A percentile compares a stretch with the other conserved stretches of the same genome.
Conservation (phyloP, 2,329 filamentous ascomycete genomes). For the Hypoxylon sp. region DNA sequence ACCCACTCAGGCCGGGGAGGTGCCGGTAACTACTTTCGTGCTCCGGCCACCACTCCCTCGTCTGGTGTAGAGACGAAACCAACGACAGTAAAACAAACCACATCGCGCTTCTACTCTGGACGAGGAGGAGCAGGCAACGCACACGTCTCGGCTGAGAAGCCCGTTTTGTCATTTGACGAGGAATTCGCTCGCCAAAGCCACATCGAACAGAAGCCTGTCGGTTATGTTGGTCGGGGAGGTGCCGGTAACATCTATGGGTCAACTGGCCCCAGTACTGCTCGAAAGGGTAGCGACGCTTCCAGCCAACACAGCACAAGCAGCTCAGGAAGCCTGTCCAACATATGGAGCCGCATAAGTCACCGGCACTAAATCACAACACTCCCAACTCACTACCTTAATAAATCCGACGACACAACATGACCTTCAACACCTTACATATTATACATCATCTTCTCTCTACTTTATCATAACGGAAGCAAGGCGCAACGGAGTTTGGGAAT, state of each 20-base stretch:
- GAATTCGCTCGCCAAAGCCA: conserved; percentile 71
- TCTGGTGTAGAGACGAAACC: conserved; percentile 62
- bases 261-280: conserved; percentile 26
- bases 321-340: conserved; percentile 50
- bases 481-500: conserved; percentile 41
- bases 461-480: conserved; percentile 30
- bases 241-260: conserved; percentile 69
- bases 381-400: background rate
- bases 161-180: conserved; percentile 77
- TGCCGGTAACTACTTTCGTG: conserved; percentile 69
- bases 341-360: conserved; percentile 61
- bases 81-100: conserved; percentile 60
- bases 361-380: conserved; percentile 44
- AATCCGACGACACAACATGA: conserved; percentile 2
- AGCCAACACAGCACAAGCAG: conserved; percentile 53
- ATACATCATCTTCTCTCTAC: conserved; percentile 33
- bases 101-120: conserved; percentile 73
- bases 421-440: conserved; percentile 22
- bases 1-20: conserved; percentile 70
- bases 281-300: conserved; percentile 54
- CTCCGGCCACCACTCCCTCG: conserved; percentile 59
- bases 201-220: conserved; percentile 66
- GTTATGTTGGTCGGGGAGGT: conserved; percentile 75
- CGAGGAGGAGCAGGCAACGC: conserved; percentile 78
- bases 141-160: conserved; percentile 65